Conservation (phyloP, 2,329 filamentous ascomycete species). For the Zasmidium citrigriseum region DNA sequence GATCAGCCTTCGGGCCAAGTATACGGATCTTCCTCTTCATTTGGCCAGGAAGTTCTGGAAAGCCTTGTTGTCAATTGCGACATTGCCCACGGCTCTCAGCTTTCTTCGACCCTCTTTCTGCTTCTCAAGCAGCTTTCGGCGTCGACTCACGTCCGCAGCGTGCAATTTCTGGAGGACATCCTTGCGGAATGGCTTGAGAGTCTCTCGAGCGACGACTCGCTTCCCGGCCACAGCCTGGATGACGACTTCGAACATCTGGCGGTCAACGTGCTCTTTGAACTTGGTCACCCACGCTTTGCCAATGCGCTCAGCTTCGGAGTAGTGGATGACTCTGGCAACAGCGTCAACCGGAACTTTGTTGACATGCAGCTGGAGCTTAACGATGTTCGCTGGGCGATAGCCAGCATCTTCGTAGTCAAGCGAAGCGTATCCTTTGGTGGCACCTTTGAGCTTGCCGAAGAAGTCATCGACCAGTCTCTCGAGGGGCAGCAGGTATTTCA, state of each 20-base stretch:
- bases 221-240: slow-evolving; percentile 88
- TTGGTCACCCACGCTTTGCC: slow-evolving; percentile 88
- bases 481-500: slow-evolving; percentile 87
- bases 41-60: slow-evolving; percentile 94
- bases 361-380: slow-evolving; percentile 89
- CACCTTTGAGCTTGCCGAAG: slow-evolving; percentile 92
- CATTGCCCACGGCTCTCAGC: slow-evolving; percentile 78
- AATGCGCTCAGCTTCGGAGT: slow-evolving; percentile 75
- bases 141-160: slow-evolving; percentile 79
- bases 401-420: slow-evolving; percentile 96
- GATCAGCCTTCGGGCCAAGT: too few relatives aligned
- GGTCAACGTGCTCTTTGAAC: slow-evolving; percentile 94
- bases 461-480: slow-evolving; percentile 93
- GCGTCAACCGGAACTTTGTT: slow-evolving; percentile 94
- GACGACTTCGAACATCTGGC: slow-evolving; percentile 95
- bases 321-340: slow-evolving; percentile 85
- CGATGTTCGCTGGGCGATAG: slow-evolving; percentile 76
- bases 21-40: too few relatives aligned
- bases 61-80: slow-evolving; percentile 92
- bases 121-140: slow-evolving; percentile 88
- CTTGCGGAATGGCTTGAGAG: slow-evolving; percentile 94
- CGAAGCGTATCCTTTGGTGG: slow-evolving; percentile 92
- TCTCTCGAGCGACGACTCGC: slow-evolving; percentile 85
- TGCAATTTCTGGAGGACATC: slow-evolving; percentile 93
- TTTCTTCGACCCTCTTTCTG: slow-evolving; percentile 95